A percentile compares a stretch with the other conserved stretches of the same genome.
Conservation (phyloP, 208 protist genomes). For the Porcisia deanei region DNA sequence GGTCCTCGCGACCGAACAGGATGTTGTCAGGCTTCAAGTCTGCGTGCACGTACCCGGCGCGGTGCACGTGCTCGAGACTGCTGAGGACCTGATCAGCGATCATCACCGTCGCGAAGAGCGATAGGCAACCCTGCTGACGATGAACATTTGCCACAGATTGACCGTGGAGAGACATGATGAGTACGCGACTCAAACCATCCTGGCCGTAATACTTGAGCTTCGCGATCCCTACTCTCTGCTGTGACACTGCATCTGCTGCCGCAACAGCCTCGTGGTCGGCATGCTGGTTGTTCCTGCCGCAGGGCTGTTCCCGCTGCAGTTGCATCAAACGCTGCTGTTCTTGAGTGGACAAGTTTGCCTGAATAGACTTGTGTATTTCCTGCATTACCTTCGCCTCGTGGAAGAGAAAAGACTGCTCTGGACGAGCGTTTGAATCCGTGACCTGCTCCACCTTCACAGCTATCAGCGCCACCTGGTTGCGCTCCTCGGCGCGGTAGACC, state of each 20-base stretch:
- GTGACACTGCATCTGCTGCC: background rate
- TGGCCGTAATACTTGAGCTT: constrained; percentile 95
- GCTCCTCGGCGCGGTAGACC: constrained; percentile 89
- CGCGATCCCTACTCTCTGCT: constrained; percentile 77
- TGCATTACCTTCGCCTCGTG: constrained; percentile 95
- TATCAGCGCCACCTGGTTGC: constrained; percentile 31
- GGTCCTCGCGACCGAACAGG: constrained; percentile 66
- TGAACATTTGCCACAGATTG: constrained; percentile 95
- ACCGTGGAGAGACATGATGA: constrained; percentile 98
- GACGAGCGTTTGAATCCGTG: constrained; percentile 34
- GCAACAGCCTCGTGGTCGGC: background rate
- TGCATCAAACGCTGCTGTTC: constrained; percentile 2
- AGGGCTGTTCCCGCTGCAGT: background rate
- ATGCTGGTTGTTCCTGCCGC: background rate
- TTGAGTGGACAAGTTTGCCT: constrained; percentile 9
- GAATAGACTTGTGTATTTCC: constrained; percentile 64
- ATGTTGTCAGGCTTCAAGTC: constrained; percentile 93
- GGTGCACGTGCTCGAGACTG: constrained; percentile 95
- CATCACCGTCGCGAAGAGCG: constrained; percentile 98
- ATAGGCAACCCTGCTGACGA: constrained; percentile 87
- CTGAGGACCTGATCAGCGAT: constrained; percentile 96
- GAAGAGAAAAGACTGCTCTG: constrained; percentile 95
- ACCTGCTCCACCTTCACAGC: constrained; percentile 61
- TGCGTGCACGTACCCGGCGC: constrained; percentile 74
- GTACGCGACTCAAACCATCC: constrained; percentile 97